These are phyloP conservation scores for Talaromyces nanjingensis DNA, from an alignment of 495 filamentous ascomycete genomes.

Conservation along the genomic window DNA sequence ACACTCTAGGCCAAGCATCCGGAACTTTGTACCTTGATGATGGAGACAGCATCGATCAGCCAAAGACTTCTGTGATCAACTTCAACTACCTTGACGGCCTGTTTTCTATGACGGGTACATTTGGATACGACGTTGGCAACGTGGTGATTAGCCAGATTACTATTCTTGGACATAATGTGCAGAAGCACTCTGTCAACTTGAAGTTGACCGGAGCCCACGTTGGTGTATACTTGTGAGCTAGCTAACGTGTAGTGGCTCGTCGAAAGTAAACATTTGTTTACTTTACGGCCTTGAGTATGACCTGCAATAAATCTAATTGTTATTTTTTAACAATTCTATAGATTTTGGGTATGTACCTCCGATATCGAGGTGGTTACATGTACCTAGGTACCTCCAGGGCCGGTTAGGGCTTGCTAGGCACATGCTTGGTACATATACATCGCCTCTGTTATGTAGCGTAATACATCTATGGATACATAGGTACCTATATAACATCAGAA, in stretches of 20 bases:
- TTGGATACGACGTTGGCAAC: conserved; percentile 35
- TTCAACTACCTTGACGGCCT: conserved; percentile 47
- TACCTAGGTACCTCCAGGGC: not conserved
- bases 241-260: not conserved
- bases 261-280: not conserved
- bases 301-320: not conserved
- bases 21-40: conserved; percentile 58
- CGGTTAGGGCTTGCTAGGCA: not conserved
- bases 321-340: not conserved
- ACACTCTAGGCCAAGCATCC: conserved; percentile 34
- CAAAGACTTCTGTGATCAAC: conserved; percentile 36
- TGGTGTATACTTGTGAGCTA: not conserved
- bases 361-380: not conserved
- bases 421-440: too few relatives aligned
- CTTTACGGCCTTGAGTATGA: not conserved
- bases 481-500: too few relatives aligned
- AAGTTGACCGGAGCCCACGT: not conserved
- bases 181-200: conserved; percentile 5
- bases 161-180: conserved; percentile 38
- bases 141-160: conserved; percentile 51
- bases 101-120: conserved; percentile 45
- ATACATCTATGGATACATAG: too few relatives aligned
- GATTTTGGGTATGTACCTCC: not conserved
- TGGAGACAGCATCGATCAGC: conserved; percentile 48
- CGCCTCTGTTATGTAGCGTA: too few relatives aligned